A percentile compares a stretch with the other conserved stretches of the same genome.
Conservation (phyloP, 768 basidiomycete species). For the Leccinum disarticulatum region DNA sequence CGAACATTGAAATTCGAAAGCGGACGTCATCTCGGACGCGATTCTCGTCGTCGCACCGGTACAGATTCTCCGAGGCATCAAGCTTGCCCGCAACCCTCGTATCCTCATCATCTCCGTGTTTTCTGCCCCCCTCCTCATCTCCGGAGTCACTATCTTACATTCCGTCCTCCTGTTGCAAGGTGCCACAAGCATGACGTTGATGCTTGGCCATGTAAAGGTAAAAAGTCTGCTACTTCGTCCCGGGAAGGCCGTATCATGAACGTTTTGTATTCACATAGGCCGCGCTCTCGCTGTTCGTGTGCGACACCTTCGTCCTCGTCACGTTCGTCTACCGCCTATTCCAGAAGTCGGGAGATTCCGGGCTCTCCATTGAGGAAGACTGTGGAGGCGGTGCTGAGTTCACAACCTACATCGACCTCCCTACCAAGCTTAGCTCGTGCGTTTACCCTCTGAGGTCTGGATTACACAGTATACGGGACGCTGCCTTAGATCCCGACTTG, state of each 20-base stretch:
- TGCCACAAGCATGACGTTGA: conserved; percentile 1
- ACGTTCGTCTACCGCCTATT: conserved; percentile 18
- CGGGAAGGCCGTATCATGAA: not conserved
- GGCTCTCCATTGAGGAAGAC: not conserved
- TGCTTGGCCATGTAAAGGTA: conserved; percentile 29
- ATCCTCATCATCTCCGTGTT: conserved; percentile 22
- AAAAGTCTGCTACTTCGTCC: not conserved
- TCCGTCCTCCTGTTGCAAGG: conserved; percentile 21
- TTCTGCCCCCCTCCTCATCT: conserved; percentile 25
- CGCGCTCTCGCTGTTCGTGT: conserved; percentile 21
- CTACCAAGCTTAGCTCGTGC: conserved; percentile 13
- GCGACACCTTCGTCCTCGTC: conserved; percentile 22
- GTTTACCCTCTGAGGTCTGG: not conserved
- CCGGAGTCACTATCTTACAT: conserved; percentile 21
- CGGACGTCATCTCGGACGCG: conserved; percentile 23
- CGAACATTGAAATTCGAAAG: conserved; percentile 7
- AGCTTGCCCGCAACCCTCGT: conserved; percentile 17
- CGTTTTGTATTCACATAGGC: conserved; percentile 7
- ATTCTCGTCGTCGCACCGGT: conserved; percentile 19
- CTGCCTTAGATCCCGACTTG: not conserved
- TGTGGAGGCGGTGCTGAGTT: conserved; percentile 2
- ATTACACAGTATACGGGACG: not conserved
- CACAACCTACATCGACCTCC: conserved; percentile 19
- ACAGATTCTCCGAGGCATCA: conserved; percentile 16
- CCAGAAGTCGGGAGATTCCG: not conserved